Evolutionary conservation across 1,284 basidiomycete genomes (phyloP).

Genomic region (Laetiporus sulphureus): DNA sequence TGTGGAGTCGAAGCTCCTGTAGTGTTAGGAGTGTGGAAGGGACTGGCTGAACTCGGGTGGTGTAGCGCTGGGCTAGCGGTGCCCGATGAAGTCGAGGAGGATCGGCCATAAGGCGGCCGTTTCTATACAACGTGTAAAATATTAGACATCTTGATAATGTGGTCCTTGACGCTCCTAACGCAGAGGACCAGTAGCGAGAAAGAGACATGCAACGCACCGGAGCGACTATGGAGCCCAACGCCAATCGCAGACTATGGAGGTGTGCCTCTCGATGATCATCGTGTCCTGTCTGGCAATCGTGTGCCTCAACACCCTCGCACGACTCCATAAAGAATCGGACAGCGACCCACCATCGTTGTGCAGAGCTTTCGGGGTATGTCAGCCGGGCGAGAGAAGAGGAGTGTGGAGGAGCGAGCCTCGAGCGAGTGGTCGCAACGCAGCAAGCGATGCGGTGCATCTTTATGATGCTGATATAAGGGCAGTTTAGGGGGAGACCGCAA

Average conservation of each 20-base stretch:
- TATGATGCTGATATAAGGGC: not conserved
- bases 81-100: slow-evolving; percentile 21
- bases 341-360: not conserved
- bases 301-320: not conserved
- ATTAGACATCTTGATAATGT: not conserved
- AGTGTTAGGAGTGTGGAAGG: too few species aligned
- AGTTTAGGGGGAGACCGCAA: not conserved
- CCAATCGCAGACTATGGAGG: slow-evolving; percentile 20
- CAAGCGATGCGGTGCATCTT: not conserved
- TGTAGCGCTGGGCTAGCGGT: slow-evolving; percentile 23
- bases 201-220: slow-evolving; percentile 26
- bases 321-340: not conserved
- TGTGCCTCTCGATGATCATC: slow-evolving; percentile 19
- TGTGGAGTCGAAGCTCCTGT: too few species aligned
- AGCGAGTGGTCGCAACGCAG: too few species aligned
- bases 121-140: slow-evolving; percentile 16
- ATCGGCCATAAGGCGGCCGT: slow-evolving; percentile 19
- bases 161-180: too few species aligned
- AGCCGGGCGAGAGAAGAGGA: too few species aligned
- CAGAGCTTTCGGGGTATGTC: too few species aligned
- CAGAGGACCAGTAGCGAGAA: too few species aligned
- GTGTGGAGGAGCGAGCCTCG: too few species aligned
- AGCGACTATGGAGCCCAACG: slow-evolving; percentile 25
- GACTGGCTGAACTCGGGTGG: slow-evolving; percentile 13
- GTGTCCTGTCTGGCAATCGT: slow-evolving; percentile 12